Evolutionary conservation across 495 filamentous ascomycete genomes (phyloP), one percentile per base, ranked within the genome.

Genomic region (Neurospora sp.): DNA sequence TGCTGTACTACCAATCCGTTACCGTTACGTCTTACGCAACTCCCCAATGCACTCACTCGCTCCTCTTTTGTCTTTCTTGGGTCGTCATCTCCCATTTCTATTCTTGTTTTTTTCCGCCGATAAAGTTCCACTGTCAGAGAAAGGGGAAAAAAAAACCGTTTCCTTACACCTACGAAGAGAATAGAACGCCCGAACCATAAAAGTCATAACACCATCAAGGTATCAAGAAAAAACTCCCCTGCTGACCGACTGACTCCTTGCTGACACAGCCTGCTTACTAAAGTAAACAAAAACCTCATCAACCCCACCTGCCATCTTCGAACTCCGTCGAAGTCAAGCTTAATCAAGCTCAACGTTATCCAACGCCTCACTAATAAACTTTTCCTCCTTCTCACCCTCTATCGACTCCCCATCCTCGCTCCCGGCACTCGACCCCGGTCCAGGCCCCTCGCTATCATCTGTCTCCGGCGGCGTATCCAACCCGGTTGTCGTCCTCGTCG

Each of bases 381-480:
- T 73, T 74, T 70, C 75, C 44, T 74, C 76, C 74, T 72, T 80
- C 12, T 74, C 79, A 22, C 68, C 75, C 20, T 80, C 77, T 8
- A 65, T 37, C 53, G 53, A 65, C 53, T 83, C 81, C 39, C 75
- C 80, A n/a, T 76, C 73, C 16, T 82, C 82, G 20, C 80, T 83
- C 38, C 75, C 70, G 35, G 53, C 79, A 39, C 82, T 81, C 18
- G 77, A 79, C 9, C 59, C 71, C 4, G 20, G 9, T 9, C 20
- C 45, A 4, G 45, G 9, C n/a, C 45, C 45, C 74, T 84, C 83
- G 40, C 83, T 84, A 71, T 85, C 83, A 71, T 85, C 83, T 16
- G 82, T 85, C 74, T 85, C 83, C 3, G 83, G 83, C 69, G 83
- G 82, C 35, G 83, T 84, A 69, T 83, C 80, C 65, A 82, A 71